These are phyloP conservation scores for Schrenkiella parvula DNA, from an alignment of 345 rosid species.

Conservation along the genomic window DNA sequence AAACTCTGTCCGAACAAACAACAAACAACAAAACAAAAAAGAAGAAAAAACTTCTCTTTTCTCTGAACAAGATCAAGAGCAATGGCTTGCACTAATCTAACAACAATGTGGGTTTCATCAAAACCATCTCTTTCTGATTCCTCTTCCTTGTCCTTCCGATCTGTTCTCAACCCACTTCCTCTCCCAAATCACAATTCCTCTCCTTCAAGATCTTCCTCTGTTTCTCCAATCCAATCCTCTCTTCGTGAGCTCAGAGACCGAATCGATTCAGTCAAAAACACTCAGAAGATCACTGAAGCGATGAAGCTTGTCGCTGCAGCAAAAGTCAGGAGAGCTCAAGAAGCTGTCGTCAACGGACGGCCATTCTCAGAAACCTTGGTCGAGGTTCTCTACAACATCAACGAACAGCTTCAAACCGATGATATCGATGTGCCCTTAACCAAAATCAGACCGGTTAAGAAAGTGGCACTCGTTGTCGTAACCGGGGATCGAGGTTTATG, in stretches of 20 bases:
- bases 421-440: constrained; percentile 83
- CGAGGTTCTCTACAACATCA: constrained; percentile 91
- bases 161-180: constrained; percentile 58
- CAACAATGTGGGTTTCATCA: constrained; percentile 80
- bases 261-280: constrained; percentile 79
- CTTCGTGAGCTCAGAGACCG: constrained; percentile 82
- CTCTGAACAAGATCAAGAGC: constrained; percentile 4
- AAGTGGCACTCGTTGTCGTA: constrained; percentile 85
- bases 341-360: constrained; percentile 83
- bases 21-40: not conserved
- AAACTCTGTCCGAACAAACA: constrained; percentile 25
- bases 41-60: constrained; percentile 1
- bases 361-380: constrained; percentile 94
- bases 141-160: constrained; percentile 61
- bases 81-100: constrained; percentile 78
- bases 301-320: constrained; percentile 99
- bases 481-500: constrained; percentile 94
- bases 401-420: constrained; percentile 84
- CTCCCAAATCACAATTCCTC: constrained; percentile 43
- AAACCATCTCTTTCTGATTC: constrained; percentile 78
- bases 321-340: constrained; percentile 95
- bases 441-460: constrained; percentile 84
- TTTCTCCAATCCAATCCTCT: constrained; percentile 56
- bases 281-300: constrained; percentile 97
- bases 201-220: constrained; percentile 49